Evolutionary conservation across 495 filamentous ascomycete genomes (phyloP).

Genomic region (Tirmania nivea): DNA sequence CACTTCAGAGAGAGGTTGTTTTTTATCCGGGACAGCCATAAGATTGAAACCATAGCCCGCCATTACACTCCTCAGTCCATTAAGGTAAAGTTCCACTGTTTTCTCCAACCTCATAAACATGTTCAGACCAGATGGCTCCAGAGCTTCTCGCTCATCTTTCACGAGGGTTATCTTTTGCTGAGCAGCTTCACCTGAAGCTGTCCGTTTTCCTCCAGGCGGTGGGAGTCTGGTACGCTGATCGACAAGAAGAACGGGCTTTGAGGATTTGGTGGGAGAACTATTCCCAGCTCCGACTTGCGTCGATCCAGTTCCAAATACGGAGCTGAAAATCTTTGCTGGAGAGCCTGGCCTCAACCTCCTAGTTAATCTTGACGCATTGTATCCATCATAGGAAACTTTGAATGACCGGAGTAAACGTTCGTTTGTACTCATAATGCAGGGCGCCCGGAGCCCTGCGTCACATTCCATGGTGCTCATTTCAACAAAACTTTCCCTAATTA

Average conservation of each 20-base stretch:
- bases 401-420: constrained; percentile 54
- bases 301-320: constrained; percentile 36
- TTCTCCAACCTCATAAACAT: constrained; percentile 21
- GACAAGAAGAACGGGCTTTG: constrained; percentile 12
- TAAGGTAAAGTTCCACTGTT: constrained; percentile 66
- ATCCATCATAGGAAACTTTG: constrained; percentile 36
- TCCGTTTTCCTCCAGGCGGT: neutral
- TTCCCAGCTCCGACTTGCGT: constrained; percentile 13
- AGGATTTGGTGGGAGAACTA: constrained; percentile 6
- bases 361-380: constrained; percentile 30
- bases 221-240: constrained; percentile 9
- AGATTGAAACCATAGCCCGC: neutral
- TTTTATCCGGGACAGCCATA: neutral
- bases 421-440: constrained; percentile 32
- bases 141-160: neutral
- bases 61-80: constrained; percentile 25
- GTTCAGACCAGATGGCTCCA: neutral
- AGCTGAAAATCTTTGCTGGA: constrained; percentile 78
- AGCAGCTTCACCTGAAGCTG: neutral
- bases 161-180: neutral
- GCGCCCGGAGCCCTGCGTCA: neutral
- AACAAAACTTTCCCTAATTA: neutral
- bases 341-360: constrained; percentile 48
- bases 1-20: neutral
- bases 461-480: neutral